These are phyloP conservation scores for Aphanomyces astaci DNA, from an alignment of 352 stramenopile genomes.

Conservation along the genomic window DNA sequence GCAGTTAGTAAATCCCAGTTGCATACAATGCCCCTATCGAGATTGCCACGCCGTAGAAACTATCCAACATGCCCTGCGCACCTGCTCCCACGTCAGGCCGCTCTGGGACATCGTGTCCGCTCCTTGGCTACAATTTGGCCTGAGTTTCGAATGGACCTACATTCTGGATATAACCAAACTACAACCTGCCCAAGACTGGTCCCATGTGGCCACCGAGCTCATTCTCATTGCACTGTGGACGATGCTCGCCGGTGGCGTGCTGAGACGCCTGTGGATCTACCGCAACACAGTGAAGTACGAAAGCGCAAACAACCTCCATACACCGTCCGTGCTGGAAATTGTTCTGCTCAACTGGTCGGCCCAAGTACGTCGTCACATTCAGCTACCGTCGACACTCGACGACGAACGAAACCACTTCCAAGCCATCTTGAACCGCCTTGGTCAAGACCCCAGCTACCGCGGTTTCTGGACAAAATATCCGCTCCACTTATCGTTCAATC, in stretches of 20 bases:
- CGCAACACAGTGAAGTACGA: too few relatives aligned
- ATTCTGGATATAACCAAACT: too few relatives aligned
- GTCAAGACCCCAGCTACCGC: background rate
- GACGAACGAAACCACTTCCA: background rate
- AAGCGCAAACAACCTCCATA: too few relatives aligned
- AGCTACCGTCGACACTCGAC: background rate
- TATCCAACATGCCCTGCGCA: background rate
- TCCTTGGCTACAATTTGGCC: background rate
- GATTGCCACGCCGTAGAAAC: background rate
- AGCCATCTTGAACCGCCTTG: background rate
- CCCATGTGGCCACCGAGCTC: too few relatives aligned
- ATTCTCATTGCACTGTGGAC: too few relatives aligned
- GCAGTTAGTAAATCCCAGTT: background rate
- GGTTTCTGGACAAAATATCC: background rate
- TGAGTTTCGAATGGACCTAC: background rate
- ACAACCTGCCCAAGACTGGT: too few relatives aligned
- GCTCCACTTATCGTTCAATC: background rate
- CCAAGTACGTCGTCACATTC: background rate
- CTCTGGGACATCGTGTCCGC: background rate
- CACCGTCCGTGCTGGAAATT: background rate
- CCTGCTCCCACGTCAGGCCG: background rate
- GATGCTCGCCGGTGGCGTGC: too few relatives aligned
- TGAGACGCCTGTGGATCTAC: too few relatives aligned
- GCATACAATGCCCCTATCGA: too few relatives aligned
- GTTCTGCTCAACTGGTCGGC: background rate